Evolutionary conservation across 345 rosid species (phyloP).

Genomic region (Salix purpurea): DNA sequence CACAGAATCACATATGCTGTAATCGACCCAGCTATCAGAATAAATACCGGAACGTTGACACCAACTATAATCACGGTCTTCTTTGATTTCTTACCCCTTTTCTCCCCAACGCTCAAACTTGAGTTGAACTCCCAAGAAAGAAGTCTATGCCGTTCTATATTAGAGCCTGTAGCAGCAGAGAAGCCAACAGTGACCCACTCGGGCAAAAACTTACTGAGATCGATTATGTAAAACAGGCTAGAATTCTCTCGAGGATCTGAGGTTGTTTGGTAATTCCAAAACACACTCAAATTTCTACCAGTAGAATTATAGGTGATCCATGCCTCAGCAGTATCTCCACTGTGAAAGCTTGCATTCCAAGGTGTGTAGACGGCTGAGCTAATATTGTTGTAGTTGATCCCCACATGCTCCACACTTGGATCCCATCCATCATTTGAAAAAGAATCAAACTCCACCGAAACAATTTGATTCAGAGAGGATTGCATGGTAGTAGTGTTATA

Average conservation of each 20-base stretch:
- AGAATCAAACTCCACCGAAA: slow-evolving; percentile 33
- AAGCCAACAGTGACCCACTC: slow-evolving; percentile 38
- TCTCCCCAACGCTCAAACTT: slow-evolving; percentile 5
- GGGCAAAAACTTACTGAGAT: slow-evolving; percentile 24
- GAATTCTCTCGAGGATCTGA: slow-evolving; percentile 14
- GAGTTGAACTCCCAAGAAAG: slow-evolving; percentile 43
- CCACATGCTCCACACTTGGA: slow-evolving; percentile 34
- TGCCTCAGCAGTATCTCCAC: slow-evolving; percentile 25
- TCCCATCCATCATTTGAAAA: slow-evolving; percentile 27
- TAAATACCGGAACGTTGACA: slow-evolving; percentile 11
- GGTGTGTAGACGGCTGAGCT: slow-evolving; percentile 20
- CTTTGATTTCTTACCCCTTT: not conserved
- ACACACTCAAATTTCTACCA: slow-evolving; percentile 27
- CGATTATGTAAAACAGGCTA: slow-evolving; percentile 24
- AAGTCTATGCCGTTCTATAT: slow-evolving; percentile 14
- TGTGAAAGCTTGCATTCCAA: slow-evolving; percentile 42
- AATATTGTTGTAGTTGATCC: slow-evolving; percentile 41
- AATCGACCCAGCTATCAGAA: not conserved
- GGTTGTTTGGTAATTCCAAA: slow-evolving; percentile 25
- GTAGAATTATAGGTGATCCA: slow-evolving; percentile 32
- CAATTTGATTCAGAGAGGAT: slow-evolving; percentile 19
- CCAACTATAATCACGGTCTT: not conserved
- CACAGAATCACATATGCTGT: not conserved
- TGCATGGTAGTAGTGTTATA: slow-evolving; percentile 22
- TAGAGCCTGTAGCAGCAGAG: slow-evolving; percentile 30